Base-by-base conservation (phyloP, 2,329 filamentous ascomycete species). In the Cadophora sp. region DNA sequence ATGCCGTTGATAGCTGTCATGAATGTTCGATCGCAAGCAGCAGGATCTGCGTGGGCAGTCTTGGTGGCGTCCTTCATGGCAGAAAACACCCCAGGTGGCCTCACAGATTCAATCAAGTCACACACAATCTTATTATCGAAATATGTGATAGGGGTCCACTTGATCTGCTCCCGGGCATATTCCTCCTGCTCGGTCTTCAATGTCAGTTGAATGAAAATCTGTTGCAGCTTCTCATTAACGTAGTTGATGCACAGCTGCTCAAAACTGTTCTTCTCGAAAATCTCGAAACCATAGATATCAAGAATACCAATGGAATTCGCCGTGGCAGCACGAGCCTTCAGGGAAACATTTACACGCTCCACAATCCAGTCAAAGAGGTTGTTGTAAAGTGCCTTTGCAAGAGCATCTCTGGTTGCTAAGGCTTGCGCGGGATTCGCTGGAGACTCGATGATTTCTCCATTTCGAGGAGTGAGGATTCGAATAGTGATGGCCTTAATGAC, bases 241-340 rank as follows among this genome's bases (percentile, higher is more conserved):
- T 98, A 99, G 83, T 99, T 99, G 85, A 99, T 99, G 81, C 96
- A 99, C 8, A 99, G 87, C 80, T 99, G 96, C 79, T 99, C 96
- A 76, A 99, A 99, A 72, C 93, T 97, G 83, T 99, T 99, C 82
- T 95, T 96, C 78, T 99, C 96, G 73, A 99, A 99, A 73, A 99
- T 99, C 78, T 99, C 96, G 76, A 99, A 99, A 2, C 96, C 96
- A 78, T 99, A 99, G 73, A 99, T 99, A 84, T 99, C 96, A 72
- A 99, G 85, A 77, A 99, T 98, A 77, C 96, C 96, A 73, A 99
- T 96, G 2, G 92, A 92, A 78, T 97, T 96, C 50, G 88, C 83
- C 3, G 94, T 87, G 0, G 87, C 81, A 59, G 92, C 91, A 70
- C 89, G 87, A 22, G 95, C 92, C 78, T 92, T 90, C 68, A 98